These are phyloP conservation scores for Carex arenaria DNA, from an alignment of 202 grass and related monocot genomes.

Conservation along the genomic window DNA sequence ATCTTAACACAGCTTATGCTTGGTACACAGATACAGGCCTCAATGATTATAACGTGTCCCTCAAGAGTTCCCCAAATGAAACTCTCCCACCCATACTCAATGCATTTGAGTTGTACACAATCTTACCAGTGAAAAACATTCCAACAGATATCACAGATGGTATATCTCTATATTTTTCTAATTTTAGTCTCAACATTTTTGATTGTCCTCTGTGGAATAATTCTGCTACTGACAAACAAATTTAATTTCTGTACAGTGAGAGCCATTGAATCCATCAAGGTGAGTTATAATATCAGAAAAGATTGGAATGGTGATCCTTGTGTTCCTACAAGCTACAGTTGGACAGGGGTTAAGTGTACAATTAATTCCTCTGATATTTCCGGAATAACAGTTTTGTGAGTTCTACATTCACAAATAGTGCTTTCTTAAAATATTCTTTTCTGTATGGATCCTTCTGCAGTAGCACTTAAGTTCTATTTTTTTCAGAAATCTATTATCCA, in stretches of 20 bases:
- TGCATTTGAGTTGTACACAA: conserved; percentile 46
- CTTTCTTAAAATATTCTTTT: background rate
- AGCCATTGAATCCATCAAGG: conserved; percentile 41
- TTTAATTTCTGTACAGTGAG: background rate
- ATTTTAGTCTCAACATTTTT: background rate
- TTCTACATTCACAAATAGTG: background rate
- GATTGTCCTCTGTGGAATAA: background rate
- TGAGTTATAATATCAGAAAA: conserved; percentile 31
- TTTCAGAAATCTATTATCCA: conserved; percentile 31
- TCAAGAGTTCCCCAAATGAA: conserved; percentile 30
- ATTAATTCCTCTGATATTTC: background rate
- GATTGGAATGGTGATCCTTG: conserved; percentile 58
- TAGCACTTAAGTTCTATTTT: background rate
- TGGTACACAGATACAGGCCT: background rate
- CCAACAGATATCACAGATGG: conserved; percentile 44
- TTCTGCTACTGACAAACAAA: background rate
- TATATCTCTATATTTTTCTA: background rate
- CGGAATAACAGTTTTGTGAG: conserved; percentile 40
- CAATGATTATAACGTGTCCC: conserved; percentile 28
- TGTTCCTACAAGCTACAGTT: conserved; percentile 25
- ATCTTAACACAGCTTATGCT: background rate
- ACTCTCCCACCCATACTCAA: conserved; percentile 51
- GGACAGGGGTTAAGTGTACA: conserved; percentile 40
- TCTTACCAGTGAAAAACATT: conserved; percentile 8
- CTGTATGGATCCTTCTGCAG: background rate